phyloP scores from a whole-genome alignment of 1,284 basidiomycete genomes.

The Moniliella sp. region DNA sequence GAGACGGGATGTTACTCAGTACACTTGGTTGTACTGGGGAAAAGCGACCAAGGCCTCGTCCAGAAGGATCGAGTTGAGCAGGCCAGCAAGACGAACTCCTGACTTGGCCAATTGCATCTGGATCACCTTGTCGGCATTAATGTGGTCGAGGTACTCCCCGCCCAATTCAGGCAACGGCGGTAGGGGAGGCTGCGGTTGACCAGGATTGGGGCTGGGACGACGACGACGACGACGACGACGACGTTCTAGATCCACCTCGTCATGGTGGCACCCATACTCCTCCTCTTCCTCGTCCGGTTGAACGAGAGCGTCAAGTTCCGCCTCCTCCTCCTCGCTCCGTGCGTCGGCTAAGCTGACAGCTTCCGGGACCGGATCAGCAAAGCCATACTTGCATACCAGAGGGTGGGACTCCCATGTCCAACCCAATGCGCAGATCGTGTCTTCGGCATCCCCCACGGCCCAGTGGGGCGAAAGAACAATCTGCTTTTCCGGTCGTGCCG shows the following conservation, averaged over 20 bases:
- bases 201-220: not conserved
- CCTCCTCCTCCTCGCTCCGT: slow-evolving; percentile 2
- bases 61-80: slow-evolving; percentile 44
- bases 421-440: slow-evolving; percentile 48
- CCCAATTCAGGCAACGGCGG: slow-evolving; percentile 51
- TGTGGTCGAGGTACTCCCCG: slow-evolving; percentile 50
- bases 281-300: not conserved
- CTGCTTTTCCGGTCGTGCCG: not conserved
- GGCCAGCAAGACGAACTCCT: slow-evolving; percentile 56
- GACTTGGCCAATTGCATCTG: slow-evolving; percentile 61
- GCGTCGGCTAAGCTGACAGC: slow-evolving; percentile 3
- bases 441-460: not conserved
- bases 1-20: too few species aligned
- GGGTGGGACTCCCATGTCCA: slow-evolving; percentile 20
- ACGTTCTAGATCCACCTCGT: not conserved
- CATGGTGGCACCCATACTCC: too few species aligned
- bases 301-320: not conserved
- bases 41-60: not conserved
- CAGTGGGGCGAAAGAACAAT: slow-evolving; percentile 1
- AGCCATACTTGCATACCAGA: slow-evolving; percentile 35
- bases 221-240: not conserved
- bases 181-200: slow-evolving; percentile 5
- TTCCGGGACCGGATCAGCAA: slow-evolving; percentile 45
- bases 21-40: too few species aligned
- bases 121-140: slow-evolving; percentile 43